Evolutionary conservation across 1,139 yeast species (phyloP).

Genomic region (Protomyces pachydermus): DNA sequence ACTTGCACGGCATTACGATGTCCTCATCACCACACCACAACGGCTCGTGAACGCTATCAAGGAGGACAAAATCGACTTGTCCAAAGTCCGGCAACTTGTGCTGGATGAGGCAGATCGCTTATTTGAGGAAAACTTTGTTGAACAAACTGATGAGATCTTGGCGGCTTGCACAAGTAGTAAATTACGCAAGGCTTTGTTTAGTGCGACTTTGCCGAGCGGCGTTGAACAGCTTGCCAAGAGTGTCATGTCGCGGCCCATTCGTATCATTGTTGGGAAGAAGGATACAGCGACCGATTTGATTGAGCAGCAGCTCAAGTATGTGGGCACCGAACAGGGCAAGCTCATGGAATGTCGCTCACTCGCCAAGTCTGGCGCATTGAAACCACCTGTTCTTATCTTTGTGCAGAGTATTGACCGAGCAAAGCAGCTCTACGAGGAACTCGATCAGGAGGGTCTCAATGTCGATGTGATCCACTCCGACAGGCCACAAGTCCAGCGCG

Average conservation of each 20-base stretch:
- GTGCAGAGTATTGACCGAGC: slow-evolving; percentile 91
- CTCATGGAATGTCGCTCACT: slow-evolving; percentile 83
- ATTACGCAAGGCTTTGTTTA: slow-evolving; percentile 65
- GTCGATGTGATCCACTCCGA: slow-evolving; percentile 97
- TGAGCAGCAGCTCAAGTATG: slow-evolving; percentile 75
- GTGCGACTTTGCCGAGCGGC: slow-evolving; percentile 92
- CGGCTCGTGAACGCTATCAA: slow-evolving; percentile 75
- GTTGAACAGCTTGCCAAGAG: slow-evolving; percentile 84
- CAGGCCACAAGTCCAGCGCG: slow-evolving; percentile 83
- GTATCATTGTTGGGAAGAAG: slow-evolving; percentile 87
- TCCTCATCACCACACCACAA: slow-evolving; percentile 81
- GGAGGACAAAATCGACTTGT: slow-evolving; percentile 54
- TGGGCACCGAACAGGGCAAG: slow-evolving; percentile 95
- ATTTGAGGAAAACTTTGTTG: slow-evolving; percentile 83
- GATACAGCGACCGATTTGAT: slow-evolving; percentile 85
- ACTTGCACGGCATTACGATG: slow-evolving; percentile 62
- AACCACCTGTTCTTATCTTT: slow-evolving; percentile 89
- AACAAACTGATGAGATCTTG: slow-evolving; percentile 83
- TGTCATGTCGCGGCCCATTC: slow-evolving; percentile 77
- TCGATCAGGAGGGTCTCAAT: slow-evolving; percentile 80
- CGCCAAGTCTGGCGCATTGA: slow-evolving; percentile 69
- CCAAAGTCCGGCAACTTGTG: slow-evolving; percentile 64
- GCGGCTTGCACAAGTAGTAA: slow-evolving; percentile 56
- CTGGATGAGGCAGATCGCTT: slow-evolving; percentile 96
- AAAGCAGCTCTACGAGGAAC: slow-evolving; percentile 87